phyloP scores from a whole-genome alignment of 768 basidiomycete species.

The Kwoniella sp. region DNA sequence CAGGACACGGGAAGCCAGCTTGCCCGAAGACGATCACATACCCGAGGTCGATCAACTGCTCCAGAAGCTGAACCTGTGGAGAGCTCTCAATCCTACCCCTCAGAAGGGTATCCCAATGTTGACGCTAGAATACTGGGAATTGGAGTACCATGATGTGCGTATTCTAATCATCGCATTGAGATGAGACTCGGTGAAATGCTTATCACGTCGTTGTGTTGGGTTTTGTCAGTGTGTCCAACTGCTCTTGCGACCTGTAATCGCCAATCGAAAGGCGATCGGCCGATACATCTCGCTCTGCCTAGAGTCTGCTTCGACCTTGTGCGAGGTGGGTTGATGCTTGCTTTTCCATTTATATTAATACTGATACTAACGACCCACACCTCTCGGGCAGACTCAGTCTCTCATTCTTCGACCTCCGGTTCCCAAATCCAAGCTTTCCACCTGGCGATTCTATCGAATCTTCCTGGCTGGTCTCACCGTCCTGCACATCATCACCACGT shows the following conservation, averaged over 20 bases:
- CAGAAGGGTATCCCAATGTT: conserved; percentile 35
- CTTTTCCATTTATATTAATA: background rate
- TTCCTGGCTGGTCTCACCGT: conserved; percentile 43
- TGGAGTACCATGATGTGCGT: conserved; percentile 42
- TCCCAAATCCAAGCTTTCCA: conserved; percentile 17
- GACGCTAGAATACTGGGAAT: conserved; percentile 24
- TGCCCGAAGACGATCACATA: conserved; percentile 8
- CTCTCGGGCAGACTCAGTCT: conserved; percentile 14
- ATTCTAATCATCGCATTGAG: background rate
- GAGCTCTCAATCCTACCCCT: conserved; percentile 25
- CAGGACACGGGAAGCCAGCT: conserved; percentile 3
- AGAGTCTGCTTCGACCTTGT: conserved; percentile 36
- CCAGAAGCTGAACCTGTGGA: conserved; percentile 23
- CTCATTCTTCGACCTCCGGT: conserved; percentile 17
- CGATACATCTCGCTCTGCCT: conserved; percentile 31
- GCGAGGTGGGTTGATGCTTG: conserved; percentile 27
- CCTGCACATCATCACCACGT: conserved; percentile 28
- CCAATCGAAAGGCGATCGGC: conserved; percentile 19
- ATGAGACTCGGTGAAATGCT: too few species aligned
- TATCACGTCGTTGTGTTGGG: too few species aligned
- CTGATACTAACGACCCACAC: background rate
- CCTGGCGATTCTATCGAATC: conserved; percentile 37
- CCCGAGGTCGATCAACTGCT: conserved; percentile 37
- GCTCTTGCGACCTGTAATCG: conserved; percentile 37
- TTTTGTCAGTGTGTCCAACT: conserved; percentile 42